These are phyloP conservation scores for Tolypocladium amazonense DNA, from an alignment of 2,329 filamentous ascomycete genomes.

Conservation along the genomic window DNA sequence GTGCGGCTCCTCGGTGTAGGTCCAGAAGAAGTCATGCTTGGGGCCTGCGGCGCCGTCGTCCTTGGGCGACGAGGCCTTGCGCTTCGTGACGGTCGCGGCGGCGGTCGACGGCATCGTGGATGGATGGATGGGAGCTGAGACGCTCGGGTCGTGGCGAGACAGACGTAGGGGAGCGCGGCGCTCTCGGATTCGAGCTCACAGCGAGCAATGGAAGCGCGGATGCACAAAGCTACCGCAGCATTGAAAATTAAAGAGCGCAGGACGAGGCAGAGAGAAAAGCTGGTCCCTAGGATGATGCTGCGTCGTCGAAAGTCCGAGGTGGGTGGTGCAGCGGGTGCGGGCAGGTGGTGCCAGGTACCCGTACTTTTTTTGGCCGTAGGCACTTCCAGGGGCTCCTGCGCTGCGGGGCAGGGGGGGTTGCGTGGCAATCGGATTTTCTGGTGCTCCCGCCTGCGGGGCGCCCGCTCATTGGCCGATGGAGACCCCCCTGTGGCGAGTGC, in stretches of 20 bases:
- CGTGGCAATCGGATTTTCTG: neutral
- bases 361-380: neutral
- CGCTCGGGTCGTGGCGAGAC: neutral
- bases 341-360: neutral
- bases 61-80: slow-evolving; percentile 7
- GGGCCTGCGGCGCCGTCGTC: slow-evolving; percentile 9
- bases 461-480: neutral
- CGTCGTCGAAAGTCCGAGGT: neutral
- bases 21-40: slow-evolving; percentile 76
- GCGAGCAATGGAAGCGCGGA: neutral
- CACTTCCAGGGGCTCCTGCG: neutral
- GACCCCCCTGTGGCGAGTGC: neutral
- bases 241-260: neutral
- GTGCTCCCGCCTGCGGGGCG: neutral
- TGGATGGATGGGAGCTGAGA: neutral
- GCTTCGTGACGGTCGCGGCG: slow-evolving; percentile 22
- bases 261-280: neutral
- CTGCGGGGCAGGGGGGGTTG: neutral
- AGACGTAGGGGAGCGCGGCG: neutral
- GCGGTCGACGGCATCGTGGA: slow-evolving; percentile 15
- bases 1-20: slow-evolving; percentile 96
- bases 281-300: neutral
- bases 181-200: neutral
- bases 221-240: neutral
- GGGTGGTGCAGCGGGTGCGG: neutral